phyloP scores from a whole-genome alignment of 306 rosid species.

The Trifolium fragiferum region DNA sequence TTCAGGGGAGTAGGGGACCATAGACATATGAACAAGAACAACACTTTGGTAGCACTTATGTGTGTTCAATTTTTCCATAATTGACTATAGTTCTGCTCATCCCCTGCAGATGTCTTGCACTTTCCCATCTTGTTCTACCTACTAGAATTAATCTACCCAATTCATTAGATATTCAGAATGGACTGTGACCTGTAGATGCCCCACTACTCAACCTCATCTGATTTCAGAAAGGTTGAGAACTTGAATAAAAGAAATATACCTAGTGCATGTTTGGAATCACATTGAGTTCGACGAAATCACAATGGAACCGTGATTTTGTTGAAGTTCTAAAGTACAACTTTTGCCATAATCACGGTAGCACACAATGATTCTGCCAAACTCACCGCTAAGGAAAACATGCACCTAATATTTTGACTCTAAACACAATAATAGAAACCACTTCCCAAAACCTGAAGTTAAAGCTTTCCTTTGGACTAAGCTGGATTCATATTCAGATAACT shows the following conservation, averaged over 20 bases:
- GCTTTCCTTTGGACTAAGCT: constrained; percentile 38
- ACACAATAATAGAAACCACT: constrained; percentile 23
- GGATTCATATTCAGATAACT: neutral
- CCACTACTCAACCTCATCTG: constrained; percentile 30
- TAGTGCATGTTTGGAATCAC: neutral
- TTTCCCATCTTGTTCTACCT: constrained; percentile 52
- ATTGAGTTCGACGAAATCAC: neutral
- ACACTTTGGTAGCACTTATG: constrained; percentile 56
- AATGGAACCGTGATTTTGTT: neutral
- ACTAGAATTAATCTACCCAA: constrained; percentile 41
- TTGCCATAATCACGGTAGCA: neutral
- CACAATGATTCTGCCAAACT: neutral
- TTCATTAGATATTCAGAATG: constrained; percentile 42
- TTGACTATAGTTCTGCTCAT: constrained; percentile 58
- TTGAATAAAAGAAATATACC: neutral
- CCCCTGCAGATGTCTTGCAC: constrained; percentile 44
- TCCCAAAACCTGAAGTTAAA: constrained; percentile 36
- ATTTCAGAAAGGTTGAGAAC: constrained; percentile 4
- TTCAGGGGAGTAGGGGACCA: constrained; percentile 69
- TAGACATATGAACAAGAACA: constrained; percentile 48
- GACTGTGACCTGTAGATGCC: constrained; percentile 49
- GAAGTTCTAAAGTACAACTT: neutral
- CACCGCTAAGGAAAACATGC: neutral
- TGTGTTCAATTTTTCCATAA: constrained; percentile 49
- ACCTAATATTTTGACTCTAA: constrained; percentile 8